These are phyloP conservation scores for Calocybe indica DNA, from an alignment of 768 basidiomycete genomes.

Conservation along the genomic window DNA sequence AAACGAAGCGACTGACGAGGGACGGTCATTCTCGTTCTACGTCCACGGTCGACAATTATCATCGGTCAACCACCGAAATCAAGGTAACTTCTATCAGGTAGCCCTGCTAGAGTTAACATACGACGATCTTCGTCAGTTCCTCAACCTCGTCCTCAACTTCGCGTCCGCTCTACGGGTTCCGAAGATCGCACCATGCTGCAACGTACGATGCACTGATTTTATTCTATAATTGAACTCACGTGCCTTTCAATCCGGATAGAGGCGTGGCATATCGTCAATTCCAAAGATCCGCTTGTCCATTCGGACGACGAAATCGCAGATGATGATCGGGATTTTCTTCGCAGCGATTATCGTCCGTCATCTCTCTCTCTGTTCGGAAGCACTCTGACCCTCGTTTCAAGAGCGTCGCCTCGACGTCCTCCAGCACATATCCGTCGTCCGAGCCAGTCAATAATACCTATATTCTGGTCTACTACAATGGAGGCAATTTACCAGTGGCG, in stretches of 20 bases:
- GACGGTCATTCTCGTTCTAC: constrained; percentile 43
- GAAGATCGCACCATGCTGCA: constrained; percentile 31
- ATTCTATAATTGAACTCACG: constrained; percentile 4
- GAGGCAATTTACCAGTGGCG: background rate
- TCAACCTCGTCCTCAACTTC: constrained; percentile 17
- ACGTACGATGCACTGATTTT: constrained; percentile 24
- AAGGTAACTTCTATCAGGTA: constrained; percentile 9
- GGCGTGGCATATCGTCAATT: constrained; percentile 63
- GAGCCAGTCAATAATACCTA: no score
- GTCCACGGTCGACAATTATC: constrained; percentile 34
- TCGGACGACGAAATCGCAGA: constrained; percentile 60
- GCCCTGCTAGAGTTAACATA: no score
- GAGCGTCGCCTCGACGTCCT: constrained; percentile 1
- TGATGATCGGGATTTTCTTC: constrained; percentile 49
- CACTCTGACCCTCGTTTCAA: constrained; percentile 4
- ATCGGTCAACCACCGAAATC: constrained; percentile 16
- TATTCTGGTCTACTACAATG: no score
- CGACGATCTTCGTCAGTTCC: constrained; percentile 3
- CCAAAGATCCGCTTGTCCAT: constrained; percentile 60
- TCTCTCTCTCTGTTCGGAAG: background rate
- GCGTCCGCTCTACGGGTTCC: constrained; percentile 10
- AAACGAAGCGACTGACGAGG: constrained; percentile 35
- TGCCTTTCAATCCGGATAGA: constrained; percentile 34
- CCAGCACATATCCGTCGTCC: no score
- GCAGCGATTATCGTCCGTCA: constrained; percentile 59